Evolutionary conservation across 176 grass and related monocot genomes (phyloP).

Genomic region (Pharus latifolius): DNA sequence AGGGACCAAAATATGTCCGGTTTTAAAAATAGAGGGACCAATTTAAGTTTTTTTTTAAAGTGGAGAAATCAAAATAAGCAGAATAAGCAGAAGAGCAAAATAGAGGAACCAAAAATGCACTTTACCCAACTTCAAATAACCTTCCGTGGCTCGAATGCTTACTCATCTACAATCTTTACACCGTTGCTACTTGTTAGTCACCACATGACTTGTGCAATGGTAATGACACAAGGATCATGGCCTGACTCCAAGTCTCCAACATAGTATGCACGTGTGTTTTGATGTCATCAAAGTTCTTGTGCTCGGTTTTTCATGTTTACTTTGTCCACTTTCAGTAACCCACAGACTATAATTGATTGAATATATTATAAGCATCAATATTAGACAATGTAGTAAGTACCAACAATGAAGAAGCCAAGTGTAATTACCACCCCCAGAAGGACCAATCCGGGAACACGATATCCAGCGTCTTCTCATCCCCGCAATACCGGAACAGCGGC

Average conservation of each 20-base stretch:
- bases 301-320: not conserved
- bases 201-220: not conserved
- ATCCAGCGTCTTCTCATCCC: slow-evolving; percentile 51
- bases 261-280: not conserved
- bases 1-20: no score
- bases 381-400: not conserved
- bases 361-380: not conserved
- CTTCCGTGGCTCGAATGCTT: no score
- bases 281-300: not conserved
- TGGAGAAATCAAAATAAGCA: no score
- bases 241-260: not conserved
- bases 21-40: no score
- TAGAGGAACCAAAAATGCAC: no score
- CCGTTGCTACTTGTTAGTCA: no score
- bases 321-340: not conserved
- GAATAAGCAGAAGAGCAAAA: no score
- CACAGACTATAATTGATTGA: not conserved
- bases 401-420: not conserved
- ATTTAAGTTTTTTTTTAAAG: no score
- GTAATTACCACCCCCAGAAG: slow-evolving; percentile 94
- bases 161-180: no score
- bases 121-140: no score
- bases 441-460: slow-evolving; percentile 95
- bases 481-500: slow-evolving; percentile 67
- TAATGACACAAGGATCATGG: not conserved